Evolutionary conservation across 2,329 filamentous ascomycete species (phyloP), one percentile per base, ranked within the genome.

Genomic region (Arachnopeziza araneosa): DNA sequence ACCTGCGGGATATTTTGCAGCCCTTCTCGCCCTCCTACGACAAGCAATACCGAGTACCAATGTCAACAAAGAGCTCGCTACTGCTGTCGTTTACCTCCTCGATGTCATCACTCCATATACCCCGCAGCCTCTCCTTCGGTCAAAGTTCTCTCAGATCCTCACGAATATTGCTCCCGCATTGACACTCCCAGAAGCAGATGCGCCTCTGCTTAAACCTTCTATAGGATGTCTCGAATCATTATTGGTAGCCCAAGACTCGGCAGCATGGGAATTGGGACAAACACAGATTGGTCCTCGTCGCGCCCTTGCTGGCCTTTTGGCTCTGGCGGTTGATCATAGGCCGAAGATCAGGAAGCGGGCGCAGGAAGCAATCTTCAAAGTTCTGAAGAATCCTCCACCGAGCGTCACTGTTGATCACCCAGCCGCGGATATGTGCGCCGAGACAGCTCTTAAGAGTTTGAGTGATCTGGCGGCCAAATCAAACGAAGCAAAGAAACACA

Each of bases 141-240:
- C 91, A 67, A 97, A 98, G 75, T 99, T 99, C 78, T 89, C 90
- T 26, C 90, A 96, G 75, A 97, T 99, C 70, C 86, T 99, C 62
- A 86, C 87, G 32, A 87, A 89, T 63, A 84, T 99, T 67, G 92
- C 91, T 22, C 93, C 93, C 1, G 88, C 93, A 14, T 81, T 99
- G 53, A 86, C 90, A 57, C 81, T 90, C 66, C 80, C 85, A 51
- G 89, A 95, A 69, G 90, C 91, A 63, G 93, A 97, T 75, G 91
- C 95, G 7, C 89, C 93, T 5, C 82, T 98, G 8, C 79, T 98
- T 59, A 83, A 90, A 69, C 88, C 93, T 0, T 95, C 92, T 12
- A 95, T 98, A 70, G 95, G 95, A 69, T 96, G 91, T 72, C 82
- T 99, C 49, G 93, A 98, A 76, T 91, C 91, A n/a, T 80, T 99